phyloP scores from a whole-genome alignment of 805 yeast species.

The Pichia rugopelliculosa region DNA sequence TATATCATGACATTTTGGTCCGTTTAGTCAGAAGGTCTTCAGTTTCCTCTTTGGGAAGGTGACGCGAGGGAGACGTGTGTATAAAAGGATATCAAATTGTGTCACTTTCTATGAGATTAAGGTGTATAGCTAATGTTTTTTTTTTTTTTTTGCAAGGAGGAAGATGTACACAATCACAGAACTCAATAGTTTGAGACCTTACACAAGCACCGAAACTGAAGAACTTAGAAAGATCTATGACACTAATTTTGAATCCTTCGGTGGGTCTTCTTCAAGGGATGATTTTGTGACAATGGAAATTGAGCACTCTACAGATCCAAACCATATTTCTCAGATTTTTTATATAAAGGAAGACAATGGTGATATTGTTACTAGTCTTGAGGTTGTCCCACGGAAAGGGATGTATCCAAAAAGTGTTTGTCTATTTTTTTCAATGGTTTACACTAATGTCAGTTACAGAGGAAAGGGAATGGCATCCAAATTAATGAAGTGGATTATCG shows the following conservation, averaged over 20 bases:
- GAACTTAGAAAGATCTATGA: not conserved
- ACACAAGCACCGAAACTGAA: not conserved
- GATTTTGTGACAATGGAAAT: not conserved
- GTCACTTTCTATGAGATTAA: no score
- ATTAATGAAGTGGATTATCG: conserved; percentile 5
- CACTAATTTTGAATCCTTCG: no score
- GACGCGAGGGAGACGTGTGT: not conserved
- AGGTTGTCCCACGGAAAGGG: conserved; percentile 1
- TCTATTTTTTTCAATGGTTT: conserved; percentile 4
- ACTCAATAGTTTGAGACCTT: not conserved
- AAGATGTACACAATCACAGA: no score
- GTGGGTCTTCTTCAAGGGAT: not conserved
- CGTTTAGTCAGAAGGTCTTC: no score
- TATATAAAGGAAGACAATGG: not conserved
- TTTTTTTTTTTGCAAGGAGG: no score
- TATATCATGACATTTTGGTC: no score
- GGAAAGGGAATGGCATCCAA: not conserved
- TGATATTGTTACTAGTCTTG: not conserved
- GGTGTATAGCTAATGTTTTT: no score
- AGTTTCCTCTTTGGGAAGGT: not conserved
- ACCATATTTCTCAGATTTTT: not conserved
- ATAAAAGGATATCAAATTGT: not conserved
- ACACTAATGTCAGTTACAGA: conserved; percentile 8
- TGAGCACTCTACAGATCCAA: not conserved
- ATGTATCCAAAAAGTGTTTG: not conserved